Evolutionary conservation across 345 rosid species (phyloP), one percentile per base, ranked within the genome.

Genomic region (Euphorbia tirucalli): DNA sequence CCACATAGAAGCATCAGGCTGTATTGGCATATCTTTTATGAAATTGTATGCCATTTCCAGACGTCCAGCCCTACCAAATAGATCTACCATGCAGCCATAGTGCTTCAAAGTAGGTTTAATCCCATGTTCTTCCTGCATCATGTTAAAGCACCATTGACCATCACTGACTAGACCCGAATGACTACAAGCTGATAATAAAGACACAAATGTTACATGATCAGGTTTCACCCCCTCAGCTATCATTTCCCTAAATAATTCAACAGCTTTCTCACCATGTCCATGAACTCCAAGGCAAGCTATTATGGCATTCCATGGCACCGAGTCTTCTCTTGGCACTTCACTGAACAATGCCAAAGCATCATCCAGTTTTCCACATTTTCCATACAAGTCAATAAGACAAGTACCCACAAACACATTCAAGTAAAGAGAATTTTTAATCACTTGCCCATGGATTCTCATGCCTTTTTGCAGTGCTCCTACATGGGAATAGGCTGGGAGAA

Each of bases 131-230:
- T 61, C 66, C 27, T 61, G 66, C 66, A 61, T 61, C 46, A 37
- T 35, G 41, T 35, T 43, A 21, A 61, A 61, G 66, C 43, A 61
- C 46, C 66, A 32, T 61, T 61, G 66, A 61, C 66, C 66, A 35
- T 61, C 66, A 32, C 66, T 61, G 46, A 61, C 48, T 41, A 37
- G 10, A 35, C 66, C 66, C 18, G 46, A 61, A 61, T 61, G 66
- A 39, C 66, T 61, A 61, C 66, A 61, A 61, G 66, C 66, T 61
- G 66, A 61, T 35, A 61, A 35, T 61, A 61, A 61, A 61, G 66
- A 61, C 14, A 61, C 46, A 61, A 61, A 61, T 10, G 66, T 61
- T 18, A 61, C 66, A 8, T n/a, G 66, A 37, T 61, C 66, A 19
- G 66, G 66, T 24, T 19, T 35, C 21, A 61, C 66, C 5, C 66